phyloP scores from a whole-genome alignment of 345 rosid species.

The Sisymbrium altissimum region DNA sequence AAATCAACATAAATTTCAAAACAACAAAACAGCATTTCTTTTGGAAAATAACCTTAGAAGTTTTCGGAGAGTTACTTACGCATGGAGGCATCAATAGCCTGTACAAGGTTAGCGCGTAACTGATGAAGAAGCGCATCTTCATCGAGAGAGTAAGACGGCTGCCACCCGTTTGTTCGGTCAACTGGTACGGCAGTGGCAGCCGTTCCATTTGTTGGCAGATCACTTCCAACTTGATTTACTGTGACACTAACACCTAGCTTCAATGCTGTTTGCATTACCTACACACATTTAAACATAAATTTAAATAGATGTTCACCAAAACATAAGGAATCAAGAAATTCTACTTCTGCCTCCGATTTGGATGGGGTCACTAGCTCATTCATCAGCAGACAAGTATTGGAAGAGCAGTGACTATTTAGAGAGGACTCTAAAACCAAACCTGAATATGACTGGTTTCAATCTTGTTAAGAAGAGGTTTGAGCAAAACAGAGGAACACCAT shows the following conservation, averaged over 20 bases:
- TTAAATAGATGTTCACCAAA: background rate
- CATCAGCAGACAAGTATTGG: background rate
- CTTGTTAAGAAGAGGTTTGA: slow-evolving; percentile 73
- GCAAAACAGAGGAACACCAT: slow-evolving; percentile 83
- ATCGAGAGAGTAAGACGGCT: slow-evolving; percentile 64
- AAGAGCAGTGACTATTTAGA: background rate
- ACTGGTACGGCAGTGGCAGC: slow-evolving; percentile 46
- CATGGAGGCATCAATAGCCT: slow-evolving; percentile 58
- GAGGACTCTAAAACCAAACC: slow-evolving; percentile 40
- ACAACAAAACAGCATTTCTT: slow-evolving; percentile 2
- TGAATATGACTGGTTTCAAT: slow-evolving; percentile 81
- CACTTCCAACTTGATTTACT: slow-evolving; percentile 74
- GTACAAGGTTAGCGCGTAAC: slow-evolving; percentile 71
- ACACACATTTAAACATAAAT: slow-evolving; percentile 8
- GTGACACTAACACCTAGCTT: slow-evolving; percentile 68
- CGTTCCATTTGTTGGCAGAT: slow-evolving; percentile 42
- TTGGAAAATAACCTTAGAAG: background rate
- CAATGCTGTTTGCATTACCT: slow-evolving; percentile 87
- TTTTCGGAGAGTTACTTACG: slow-evolving; percentile 43
- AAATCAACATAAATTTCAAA: background rate
- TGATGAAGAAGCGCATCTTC: slow-evolving; percentile 88
- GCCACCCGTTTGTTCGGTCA: slow-evolving; percentile 78
- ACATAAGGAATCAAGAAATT: slow-evolving; percentile 14
- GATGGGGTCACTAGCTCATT: background rate
- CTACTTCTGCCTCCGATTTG: background rate